Percentiles rank a stretch among this genome's conserved stretches.
Evolutionary conservation across 805 yeast genomes (phyloP).

Genomic region (Kodamaea lidongshanica): DNA sequence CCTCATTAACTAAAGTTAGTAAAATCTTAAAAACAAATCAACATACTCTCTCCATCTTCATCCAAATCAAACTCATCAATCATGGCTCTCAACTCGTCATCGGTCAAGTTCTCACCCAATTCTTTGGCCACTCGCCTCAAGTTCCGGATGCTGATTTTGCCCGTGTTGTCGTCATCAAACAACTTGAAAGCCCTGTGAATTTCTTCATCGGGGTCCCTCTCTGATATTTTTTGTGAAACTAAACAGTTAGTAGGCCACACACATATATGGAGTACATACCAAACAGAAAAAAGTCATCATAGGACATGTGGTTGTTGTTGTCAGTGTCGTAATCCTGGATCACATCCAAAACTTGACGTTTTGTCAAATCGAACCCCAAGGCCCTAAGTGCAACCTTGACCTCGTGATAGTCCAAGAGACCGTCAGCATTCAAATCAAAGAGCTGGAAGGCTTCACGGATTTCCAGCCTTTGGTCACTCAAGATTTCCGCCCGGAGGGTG

Average conservation of each 20-base stretch:
- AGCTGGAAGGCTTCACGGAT: constrained; percentile 85
- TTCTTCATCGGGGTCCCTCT: constrained; percentile 90
- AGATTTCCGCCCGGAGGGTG: constrained; percentile 57
- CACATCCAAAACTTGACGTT: constrained; percentile 67
- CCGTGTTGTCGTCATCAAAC: constrained; percentile 84
- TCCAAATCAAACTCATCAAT: constrained; percentile 95
- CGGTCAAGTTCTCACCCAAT: constrained; percentile 84
- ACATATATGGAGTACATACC: constrained; percentile 37
- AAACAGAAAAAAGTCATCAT: constrained; percentile 74
- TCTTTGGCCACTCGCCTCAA: constrained; percentile 87
- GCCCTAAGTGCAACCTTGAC: constrained; percentile 91
- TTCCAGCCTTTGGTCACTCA: constrained; percentile 86
- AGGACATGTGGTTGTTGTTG: constrained; percentile 63
- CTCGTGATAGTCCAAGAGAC: constrained; percentile 86
- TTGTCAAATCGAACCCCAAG: constrained; percentile 77
- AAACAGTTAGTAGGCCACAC: constrained; percentile 20
- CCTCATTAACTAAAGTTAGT: constrained; percentile 59
- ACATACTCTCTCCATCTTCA: constrained; percentile 83
- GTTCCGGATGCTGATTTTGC: constrained; percentile 73
- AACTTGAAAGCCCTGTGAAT: constrained; percentile 81
- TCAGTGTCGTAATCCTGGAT: constrained; percentile 79
- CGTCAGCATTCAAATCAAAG: constrained; percentile 91
- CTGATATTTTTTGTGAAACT: constrained; percentile 76
- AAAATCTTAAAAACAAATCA: constrained; percentile 11
- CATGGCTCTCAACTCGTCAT: constrained; percentile 93